A percentile compares a stretch with the other conserved stretches of the same genome.
Evolutionary conservation across 306 rosid genomes (phyloP).

Genomic region (Rosa lucieae): DNA sequence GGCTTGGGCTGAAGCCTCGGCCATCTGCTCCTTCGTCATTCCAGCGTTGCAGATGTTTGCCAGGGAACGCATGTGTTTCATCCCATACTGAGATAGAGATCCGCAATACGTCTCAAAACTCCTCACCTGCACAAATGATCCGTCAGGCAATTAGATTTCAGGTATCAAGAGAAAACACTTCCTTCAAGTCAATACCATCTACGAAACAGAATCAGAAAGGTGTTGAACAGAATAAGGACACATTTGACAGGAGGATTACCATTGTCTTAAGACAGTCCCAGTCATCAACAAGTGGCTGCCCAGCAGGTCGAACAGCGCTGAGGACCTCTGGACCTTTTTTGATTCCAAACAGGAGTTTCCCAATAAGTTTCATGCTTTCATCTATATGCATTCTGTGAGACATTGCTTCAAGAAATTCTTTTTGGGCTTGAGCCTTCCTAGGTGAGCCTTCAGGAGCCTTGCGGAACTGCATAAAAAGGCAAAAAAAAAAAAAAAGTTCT

Average conservation of each 20-base stretch:
- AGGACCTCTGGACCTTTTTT: constrained; percentile 73
- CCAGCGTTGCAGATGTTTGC: constrained; percentile 93
- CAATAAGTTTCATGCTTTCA: constrained; percentile 64
- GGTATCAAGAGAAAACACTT: not conserved
- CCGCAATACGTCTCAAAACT: constrained; percentile 90
- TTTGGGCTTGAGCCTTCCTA: constrained; percentile 72
- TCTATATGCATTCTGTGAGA: constrained; percentile 85
- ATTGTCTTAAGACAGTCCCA: constrained; percentile 77
- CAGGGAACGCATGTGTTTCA: constrained; percentile 93
- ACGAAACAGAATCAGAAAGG: not conserved
- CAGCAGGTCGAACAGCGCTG: constrained; percentile 50
- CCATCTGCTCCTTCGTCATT: constrained; percentile 62
- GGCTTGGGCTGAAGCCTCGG: constrained; percentile 76
- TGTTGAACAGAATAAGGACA: constrained; percentile 13
- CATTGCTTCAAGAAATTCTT: constrained; percentile 83
- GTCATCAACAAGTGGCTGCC: constrained; percentile 77
- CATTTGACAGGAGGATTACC: constrained; percentile 42
- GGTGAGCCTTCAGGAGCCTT: constrained; percentile 82
- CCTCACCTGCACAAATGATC: constrained; percentile 58
- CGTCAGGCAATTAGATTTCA: not conserved
- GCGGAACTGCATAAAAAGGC: constrained; percentile 53
- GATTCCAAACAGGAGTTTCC: constrained; percentile 79
- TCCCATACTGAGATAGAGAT: constrained; percentile 89
- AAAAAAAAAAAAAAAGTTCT: not conserved
- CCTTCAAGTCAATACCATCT: not conserved